A percentile compares a stretch with the other conserved stretches of the same genome.
phyloP scores from a whole-genome alignment of 495 filamentous ascomycete species.

The Tuber umbilicatum region DNA sequence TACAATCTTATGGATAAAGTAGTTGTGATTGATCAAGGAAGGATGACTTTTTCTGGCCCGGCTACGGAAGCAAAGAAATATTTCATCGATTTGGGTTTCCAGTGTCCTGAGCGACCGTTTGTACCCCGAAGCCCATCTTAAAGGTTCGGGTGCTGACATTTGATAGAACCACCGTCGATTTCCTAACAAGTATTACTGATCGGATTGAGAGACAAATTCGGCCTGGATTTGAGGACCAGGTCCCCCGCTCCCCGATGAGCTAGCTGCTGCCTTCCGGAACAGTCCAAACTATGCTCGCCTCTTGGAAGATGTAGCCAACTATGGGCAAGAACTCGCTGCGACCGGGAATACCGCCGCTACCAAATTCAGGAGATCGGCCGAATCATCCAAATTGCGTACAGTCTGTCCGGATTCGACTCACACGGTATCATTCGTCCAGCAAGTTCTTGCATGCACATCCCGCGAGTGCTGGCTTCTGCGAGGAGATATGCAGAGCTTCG shows the following conservation, averaged over 20 bases:
- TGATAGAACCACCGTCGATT: constrained; percentile 61
- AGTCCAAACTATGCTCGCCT: constrained; percentile 42
- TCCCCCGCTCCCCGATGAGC: constrained; percentile 60
- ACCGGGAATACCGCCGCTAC: constrained; percentile 59
- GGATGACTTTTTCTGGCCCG: constrained; percentile 59
- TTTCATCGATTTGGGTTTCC: constrained; percentile 60
- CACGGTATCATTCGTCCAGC: constrained; percentile 62
- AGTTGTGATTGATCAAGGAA: constrained; percentile 59
- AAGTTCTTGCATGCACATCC: constrained; percentile 62
- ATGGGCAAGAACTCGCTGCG: constrained; percentile 54
- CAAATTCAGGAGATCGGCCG: constrained; percentile 61
- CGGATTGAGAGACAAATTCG: constrained; percentile 57
- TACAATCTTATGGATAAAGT: constrained; percentile 76
- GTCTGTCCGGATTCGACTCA: constrained; percentile 45
- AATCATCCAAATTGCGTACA: constrained; percentile 55
- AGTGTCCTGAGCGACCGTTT: constrained; percentile 39
- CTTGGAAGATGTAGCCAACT: constrained; percentile 50
- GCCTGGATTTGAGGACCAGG: constrained; percentile 50
- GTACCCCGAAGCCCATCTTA: constrained; percentile 48
- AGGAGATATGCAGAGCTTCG: constrained; percentile 63
- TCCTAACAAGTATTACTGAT: constrained; percentile 62
- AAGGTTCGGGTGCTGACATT: not conserved
- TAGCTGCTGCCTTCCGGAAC: constrained; percentile 54
- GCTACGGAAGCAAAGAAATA: constrained; percentile 58
- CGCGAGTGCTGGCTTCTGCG: constrained; percentile 68